Evolutionary conservation across 192 early-diverging fungal genomes (phyloP), one percentile per base, ranked within the genome.

Genomic region (Chytriomyces hyalinus): DNA sequence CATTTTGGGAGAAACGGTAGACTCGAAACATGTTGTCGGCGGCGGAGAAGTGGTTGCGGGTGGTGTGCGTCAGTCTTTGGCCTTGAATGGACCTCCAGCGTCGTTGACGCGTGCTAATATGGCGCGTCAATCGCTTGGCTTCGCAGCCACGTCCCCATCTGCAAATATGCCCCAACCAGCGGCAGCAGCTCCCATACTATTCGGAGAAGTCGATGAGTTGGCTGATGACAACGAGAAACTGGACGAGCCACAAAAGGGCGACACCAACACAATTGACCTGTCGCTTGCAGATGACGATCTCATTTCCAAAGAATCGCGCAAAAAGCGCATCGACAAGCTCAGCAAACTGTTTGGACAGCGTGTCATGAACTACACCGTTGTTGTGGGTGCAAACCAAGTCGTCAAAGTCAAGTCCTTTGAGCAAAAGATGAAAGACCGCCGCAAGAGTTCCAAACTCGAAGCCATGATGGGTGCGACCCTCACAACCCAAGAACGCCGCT

Each of bases 1-100:
- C 6, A 74, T 91, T 57, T 57, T 92, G 50, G 92, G 92, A 65
- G 88, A 91, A 64, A 81, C 85, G 17, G 78, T 90, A 1, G 86
- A 87, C 59, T 86, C 65, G 67, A 66, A 79, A 43, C 49, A 36
- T 6, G 68, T 85, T 17, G 76, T 76, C 8, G 78, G 59, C 20
- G 61, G 46, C 48, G 69, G 13, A 7, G 67, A 59, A 48, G 67
- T 73, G 8, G 22, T 71, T 17, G 49, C 20, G 78, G 53, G 53
- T 3, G 53, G 53, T n/a, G 53, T 57, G 53, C 53, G 53, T 20
- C 53, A 57, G 53, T 57, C 53, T 20, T 57, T 57, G 15, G 53
- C 53, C 15, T 13, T 20, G 15, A 20, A 13, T 20, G 15, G 15
- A 3, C 53, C 53, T 20, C 53, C 53, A n/a, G 2, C 20, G 15